Evolutionary conservation across 345 rosid species (phyloP), one percentile per base, ranked within the genome.

Genomic region (Heritiera fomes): DNA sequence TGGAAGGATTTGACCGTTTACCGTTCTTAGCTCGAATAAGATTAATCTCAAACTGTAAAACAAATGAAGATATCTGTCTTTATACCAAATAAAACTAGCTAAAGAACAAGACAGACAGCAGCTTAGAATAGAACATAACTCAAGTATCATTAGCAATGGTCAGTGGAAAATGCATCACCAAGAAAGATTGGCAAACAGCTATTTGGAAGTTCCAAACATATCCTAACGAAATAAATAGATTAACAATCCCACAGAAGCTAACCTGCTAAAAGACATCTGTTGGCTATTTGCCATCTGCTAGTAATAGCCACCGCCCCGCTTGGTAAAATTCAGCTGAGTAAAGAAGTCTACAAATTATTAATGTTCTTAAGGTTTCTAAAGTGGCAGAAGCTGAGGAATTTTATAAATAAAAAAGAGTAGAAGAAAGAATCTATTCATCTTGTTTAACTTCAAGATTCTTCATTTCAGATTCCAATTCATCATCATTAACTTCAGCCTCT

Each of bases 391-490:
- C 79, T 10, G 30, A 30, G 61, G 17, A 11, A 38, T 3, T 18
- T 10, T 40, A 70, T 13, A 67, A 68, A 45, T 43, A 2, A 13
- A 53, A 75, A 77, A 23, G 49, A 53, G 6, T 13, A 41, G 3
- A 43, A 4, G 10, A 52, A 20, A 56, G 71, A 63, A 78, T 73
- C 82, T 84, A 92, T 40, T 86, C 84, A 45, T 87, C 91, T 45
- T 80, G 77, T 15, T 79, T 73, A 62, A 92, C 92, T 79, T 91
- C 92, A 75, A 95, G 97, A 58, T 89, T 86, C 87, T 88, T 86
- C 85, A 92, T 69, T 82, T 92, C 89, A 3, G 88, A 87, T 80
- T 90, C 98, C 91, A 95, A 75, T 76, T 87, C 95, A 63, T 80
- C 85, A 13, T 82, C 94, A 43, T 84, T 80, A 18, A 28, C 85